phyloP scores from a whole-genome alignment of 495 filamentous ascomycete species.

The Penicillium cataractarum region DNA sequence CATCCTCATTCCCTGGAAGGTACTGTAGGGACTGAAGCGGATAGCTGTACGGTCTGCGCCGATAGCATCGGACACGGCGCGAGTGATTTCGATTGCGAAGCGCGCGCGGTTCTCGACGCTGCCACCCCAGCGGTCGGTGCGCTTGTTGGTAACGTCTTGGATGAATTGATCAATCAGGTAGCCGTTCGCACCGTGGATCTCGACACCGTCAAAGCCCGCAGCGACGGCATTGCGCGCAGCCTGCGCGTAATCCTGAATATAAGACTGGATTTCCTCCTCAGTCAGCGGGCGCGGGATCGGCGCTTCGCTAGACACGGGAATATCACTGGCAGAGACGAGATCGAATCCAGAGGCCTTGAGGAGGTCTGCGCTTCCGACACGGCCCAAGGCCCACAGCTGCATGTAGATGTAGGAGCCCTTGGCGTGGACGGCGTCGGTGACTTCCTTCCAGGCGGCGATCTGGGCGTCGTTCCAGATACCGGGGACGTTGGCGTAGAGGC shows the following conservation, averaged over 20 bases:
- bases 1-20: constrained; percentile 73
- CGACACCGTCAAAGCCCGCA: constrained; percentile 78
- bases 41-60: constrained; percentile 65
- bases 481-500: constrained; percentile 58
- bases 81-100: constrained; percentile 65
- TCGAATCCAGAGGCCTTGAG: constrained; percentile 34
- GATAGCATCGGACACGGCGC: constrained; percentile 64
- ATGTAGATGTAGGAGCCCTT: constrained; percentile 64
- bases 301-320: constrained; percentile 39
- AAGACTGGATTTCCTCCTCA: constrained; percentile 58
- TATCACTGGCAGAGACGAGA: constrained; percentile 54
- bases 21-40: constrained; percentile 64
- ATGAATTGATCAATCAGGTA: constrained; percentile 77
- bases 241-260: constrained; percentile 58
- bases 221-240: constrained; percentile 65
- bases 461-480: constrained; percentile 67
- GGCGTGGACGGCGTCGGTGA: constrained; percentile 69
- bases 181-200: constrained; percentile 75
- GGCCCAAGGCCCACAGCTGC: constrained; percentile 72
- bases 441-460: constrained; percentile 60
- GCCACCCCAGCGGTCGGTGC: constrained; percentile 71
- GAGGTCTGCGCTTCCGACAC: constrained; percentile 49
- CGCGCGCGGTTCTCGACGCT: constrained; percentile 70
- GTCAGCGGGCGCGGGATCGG: constrained; percentile 54
- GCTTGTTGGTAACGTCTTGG: constrained; percentile 63